These are phyloP conservation scores for Neurospora sp. DNA, from an alignment of 495 filamentous ascomycete genomes.

Conservation along the genomic window DNA sequence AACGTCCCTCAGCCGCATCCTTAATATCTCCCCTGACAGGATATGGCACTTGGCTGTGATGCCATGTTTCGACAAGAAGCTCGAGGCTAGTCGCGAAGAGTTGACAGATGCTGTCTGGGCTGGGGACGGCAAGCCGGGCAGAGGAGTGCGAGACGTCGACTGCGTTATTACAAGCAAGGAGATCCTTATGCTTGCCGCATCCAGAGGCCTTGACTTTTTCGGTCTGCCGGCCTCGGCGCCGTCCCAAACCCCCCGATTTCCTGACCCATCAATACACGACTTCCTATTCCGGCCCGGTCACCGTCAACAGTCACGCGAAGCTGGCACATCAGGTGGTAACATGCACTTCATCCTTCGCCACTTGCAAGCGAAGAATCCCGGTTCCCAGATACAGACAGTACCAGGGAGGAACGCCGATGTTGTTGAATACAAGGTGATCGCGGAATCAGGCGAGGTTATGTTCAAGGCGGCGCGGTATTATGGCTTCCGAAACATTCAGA, in stretches of 20 bases:
- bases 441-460: constrained; percentile 43
- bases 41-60: constrained; percentile 94
- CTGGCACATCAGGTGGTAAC: constrained; percentile 83
- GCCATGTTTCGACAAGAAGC: constrained; percentile 99
- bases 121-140: constrained; percentile 28
- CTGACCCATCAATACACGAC: constrained; percentile 53
- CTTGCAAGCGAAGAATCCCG: constrained; percentile 57
- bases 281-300: constrained; percentile 54
- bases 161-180: constrained; percentile 96
- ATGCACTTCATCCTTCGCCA: constrained; percentile 68
- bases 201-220: constrained; percentile 64
- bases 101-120: constrained; percentile 75
- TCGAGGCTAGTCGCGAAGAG: constrained; percentile 89
- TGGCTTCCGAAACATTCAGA: constrained; percentile 96
- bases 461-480: constrained; percentile 86
- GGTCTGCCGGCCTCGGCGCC: constrained; percentile 50
- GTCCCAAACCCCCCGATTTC: constrained; percentile 41
- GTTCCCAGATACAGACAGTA: constrained; percentile 53
- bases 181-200: constrained; percentile 75
- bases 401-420: constrained; percentile 86
- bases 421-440: constrained; percentile 63
- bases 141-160: constrained; percentile 77
- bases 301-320: constrained; percentile 22
- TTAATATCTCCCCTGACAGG: constrained; percentile 61
- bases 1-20: constrained; percentile 58